Evolutionary conservation across 1,284 basidiomycete species (phyloP), one percentile per base, ranked within the genome.

Genomic region (Ustilago sp.): DNA sequence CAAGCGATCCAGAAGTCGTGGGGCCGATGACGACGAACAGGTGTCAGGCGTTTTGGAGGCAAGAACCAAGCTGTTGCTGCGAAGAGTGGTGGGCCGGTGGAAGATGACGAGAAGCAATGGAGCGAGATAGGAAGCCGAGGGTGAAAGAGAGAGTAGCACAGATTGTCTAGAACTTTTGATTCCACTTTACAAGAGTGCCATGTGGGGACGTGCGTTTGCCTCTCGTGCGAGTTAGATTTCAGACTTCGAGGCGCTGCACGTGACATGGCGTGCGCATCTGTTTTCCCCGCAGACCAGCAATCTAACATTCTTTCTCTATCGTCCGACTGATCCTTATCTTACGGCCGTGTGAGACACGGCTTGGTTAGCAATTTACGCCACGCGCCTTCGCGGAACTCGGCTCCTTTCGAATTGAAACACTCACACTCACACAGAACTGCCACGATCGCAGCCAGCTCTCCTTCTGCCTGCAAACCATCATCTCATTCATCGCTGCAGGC

Each of bases 291-390:
- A 0, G 23, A 28, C 3, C 23, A 0, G 3, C 23, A 28, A 28
- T 28, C 23, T 28, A 28, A 28, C 23, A 28, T 3, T 3, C 2
- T 3, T 28, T 28, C 23, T 28, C 23, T 28, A 28, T 28, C 23
- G 23, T 28, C 23, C 23, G 23, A 28, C 3, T 28, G 23, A 28
- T 28, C 23, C 23, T 28, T 3, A 28, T 28, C 23, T 28, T 28
- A 28, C 23, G 23, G 23, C 23, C 23, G 23, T 28, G 23, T 28
- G 23, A 28, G 23, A 28, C 23, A 3, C 3, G 23, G 23, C 23
- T 28, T 19, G 38, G 55, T 43, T 34, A 47, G 59, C 47, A 72
- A 60, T 72, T 72, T 63, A 66, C 69, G 69, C 69, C 69, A 72
- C 60, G 63, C 63, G 63, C 23, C 23, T 70, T 13, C 31, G 15